Conservation (phyloP, 1,284 basidiomycete genomes). For the Ganoderma resinaceum region DNA sequence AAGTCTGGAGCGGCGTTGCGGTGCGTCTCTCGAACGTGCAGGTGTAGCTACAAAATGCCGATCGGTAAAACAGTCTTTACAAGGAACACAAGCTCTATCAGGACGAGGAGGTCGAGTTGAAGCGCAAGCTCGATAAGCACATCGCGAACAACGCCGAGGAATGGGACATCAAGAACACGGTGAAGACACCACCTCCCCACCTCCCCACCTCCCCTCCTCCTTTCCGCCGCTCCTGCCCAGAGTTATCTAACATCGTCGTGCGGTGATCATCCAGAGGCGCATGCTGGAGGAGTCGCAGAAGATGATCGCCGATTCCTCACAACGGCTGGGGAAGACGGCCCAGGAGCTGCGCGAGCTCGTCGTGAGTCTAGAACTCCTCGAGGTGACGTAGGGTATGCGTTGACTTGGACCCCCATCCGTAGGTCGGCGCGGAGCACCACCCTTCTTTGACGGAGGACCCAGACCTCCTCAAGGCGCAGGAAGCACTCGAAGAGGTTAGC, state of each 20-base stretch:
- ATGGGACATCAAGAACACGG: constrained; percentile 84
- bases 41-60: not conserved
- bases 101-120: constrained; percentile 70
- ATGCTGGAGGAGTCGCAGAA: constrained; percentile 82
- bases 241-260: not conserved
- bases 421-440: constrained; percentile 59
- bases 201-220: not conserved
- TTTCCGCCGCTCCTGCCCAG: constrained; percentile 2
- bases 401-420: not conserved
- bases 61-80: constrained; percentile 54
- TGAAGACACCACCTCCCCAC: constrained; percentile 49
- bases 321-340: constrained; percentile 64
- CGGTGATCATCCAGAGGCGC: constrained; percentile 41
- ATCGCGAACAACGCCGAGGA: constrained; percentile 69
- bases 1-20: constrained; percentile 78
- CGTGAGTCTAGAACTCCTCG: constrained; percentile 54
- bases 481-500: constrained; percentile 54
- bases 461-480: constrained; percentile 66
- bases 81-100: constrained; percentile 79
- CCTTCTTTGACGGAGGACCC: constrained; percentile 56
- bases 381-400: not conserved
- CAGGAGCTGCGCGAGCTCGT: constrained; percentile 73
- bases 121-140: constrained; percentile 68
- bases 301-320: constrained; percentile 78
- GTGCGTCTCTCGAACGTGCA: constrained; percentile 47